A percentile compares a stretch with the other conserved stretches of the same genome.
These are phyloP conservation scores for Curvularia spicifera DNA, from an alignment of 2,329 filamentous ascomycete genomes.

Conservation along the genomic window DNA sequence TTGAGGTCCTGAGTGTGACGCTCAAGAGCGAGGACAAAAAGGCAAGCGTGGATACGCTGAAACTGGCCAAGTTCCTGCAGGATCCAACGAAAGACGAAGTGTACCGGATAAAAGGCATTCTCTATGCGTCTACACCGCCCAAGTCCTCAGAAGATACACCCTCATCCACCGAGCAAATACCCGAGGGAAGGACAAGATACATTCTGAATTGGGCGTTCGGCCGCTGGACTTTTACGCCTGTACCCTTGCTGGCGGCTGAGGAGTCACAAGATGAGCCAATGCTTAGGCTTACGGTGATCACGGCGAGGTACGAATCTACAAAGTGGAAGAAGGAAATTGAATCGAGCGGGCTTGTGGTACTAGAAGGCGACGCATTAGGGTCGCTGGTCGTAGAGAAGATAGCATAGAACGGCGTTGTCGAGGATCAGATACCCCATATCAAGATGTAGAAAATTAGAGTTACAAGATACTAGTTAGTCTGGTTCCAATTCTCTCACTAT, in stretches of 20 bases:
- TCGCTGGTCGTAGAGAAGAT: constrained; percentile 32
- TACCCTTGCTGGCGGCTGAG: constrained; percentile 51
- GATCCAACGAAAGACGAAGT: constrained; percentile 88
- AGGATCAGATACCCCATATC: not conserved
- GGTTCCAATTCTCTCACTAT: not conserved
- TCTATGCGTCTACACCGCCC: constrained; percentile 56
- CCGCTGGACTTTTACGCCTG: constrained; percentile 85
- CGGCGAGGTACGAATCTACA: constrained; percentile 73
- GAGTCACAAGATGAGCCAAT: constrained; percentile 56
- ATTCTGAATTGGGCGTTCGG: constrained; percentile 99
- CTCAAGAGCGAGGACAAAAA: constrained; percentile 60
- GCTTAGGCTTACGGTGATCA: constrained; percentile 76
- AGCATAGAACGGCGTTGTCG: not conserved
- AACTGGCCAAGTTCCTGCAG: constrained; percentile 63
- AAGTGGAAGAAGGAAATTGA: constrained; percentile 80
- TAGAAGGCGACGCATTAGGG: constrained; percentile 32
- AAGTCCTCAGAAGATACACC: constrained; percentile 54
- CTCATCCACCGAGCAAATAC: constrained; percentile 45
- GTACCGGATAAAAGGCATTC: constrained; percentile 86
- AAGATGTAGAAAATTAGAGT: not conserved
- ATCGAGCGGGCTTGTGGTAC: constrained; percentile 54
- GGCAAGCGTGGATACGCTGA: constrained; percentile 67
- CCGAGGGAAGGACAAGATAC: constrained; percentile 62
- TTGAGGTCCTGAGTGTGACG: constrained; percentile 87
- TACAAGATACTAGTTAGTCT: not conserved